phyloP scores from a whole-genome alignment of 176 grass and related monocot species.

The Carex kokanica region DNA sequence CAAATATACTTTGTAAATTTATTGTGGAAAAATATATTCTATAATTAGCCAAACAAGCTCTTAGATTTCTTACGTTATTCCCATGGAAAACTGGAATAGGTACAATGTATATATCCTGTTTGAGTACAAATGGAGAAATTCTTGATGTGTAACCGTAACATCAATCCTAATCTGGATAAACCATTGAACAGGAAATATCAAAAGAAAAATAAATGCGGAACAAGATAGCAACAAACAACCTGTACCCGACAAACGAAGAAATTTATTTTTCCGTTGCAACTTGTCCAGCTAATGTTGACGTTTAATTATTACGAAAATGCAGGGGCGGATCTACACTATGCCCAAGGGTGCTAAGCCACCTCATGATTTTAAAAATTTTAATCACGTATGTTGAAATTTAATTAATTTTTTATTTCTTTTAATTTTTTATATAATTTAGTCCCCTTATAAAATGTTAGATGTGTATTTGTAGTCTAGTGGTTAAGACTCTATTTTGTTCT shows the following conservation, averaged over 20 bases:
- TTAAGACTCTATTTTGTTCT: too few relatives aligned
- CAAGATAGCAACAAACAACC: constrained; percentile 11
- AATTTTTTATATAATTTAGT: too few relatives aligned
- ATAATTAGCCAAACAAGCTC: background rate
- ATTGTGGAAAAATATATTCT: background rate
- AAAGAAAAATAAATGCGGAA: background rate
- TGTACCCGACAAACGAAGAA: background rate
- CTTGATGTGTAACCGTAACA: background rate
- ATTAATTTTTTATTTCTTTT: too few relatives aligned
- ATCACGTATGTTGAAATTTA: too few relatives aligned
- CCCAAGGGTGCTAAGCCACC: too few relatives aligned
- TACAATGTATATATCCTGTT: background rate
- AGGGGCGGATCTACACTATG: too few relatives aligned
- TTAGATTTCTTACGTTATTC: background rate
- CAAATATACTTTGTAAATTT: background rate
- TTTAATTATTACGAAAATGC: background rate
- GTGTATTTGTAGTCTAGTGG: too few relatives aligned
- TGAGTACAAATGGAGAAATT: background rate
- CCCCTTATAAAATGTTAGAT: too few relatives aligned
- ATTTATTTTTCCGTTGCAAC: constrained; percentile 4
- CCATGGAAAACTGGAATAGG: background rate
- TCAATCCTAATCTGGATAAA: background rate
- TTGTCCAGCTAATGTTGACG: constrained; percentile 6
- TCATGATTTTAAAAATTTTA: too few relatives aligned
- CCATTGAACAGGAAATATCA: constrained; percentile 9